phyloP scores from a whole-genome alignment of 257 asterid genomes.

The Buddleja alternifolia region DNA sequence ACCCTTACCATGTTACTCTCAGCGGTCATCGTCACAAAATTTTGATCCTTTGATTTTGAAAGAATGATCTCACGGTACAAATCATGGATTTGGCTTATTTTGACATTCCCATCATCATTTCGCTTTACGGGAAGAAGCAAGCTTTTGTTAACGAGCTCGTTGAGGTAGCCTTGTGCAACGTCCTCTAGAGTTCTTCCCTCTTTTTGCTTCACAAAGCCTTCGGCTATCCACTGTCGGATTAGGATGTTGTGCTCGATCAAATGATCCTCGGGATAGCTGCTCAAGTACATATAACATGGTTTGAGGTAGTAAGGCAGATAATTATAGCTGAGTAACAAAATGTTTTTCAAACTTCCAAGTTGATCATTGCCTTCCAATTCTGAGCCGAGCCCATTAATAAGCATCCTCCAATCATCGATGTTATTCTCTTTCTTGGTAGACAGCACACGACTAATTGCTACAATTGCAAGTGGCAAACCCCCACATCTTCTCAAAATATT shows the following conservation, averaged over 20 bases:
- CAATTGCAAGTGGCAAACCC: conserved; percentile 44
- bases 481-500: conserved; percentile 33
- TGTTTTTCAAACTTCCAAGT: conserved; percentile 34
- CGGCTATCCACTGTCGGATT: conserved; percentile 40
- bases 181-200: conserved; percentile 38
- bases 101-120: conserved; percentile 40
- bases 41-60: conserved; percentile 36
- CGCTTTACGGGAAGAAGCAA: conserved; percentile 32
- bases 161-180: conserved; percentile 48
- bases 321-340: conserved; percentile 38
- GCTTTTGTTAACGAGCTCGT: conserved; percentile 47
- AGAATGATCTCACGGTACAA: conserved; percentile 38
- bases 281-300: conserved; percentile 38
- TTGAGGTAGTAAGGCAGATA: conserved; percentile 46
- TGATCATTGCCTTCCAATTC: conserved; percentile 42
- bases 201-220: conserved; percentile 38
- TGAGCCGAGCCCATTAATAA: conserved; percentile 36
- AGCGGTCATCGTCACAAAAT: conserved; percentile 21
- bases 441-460: conserved; percentile 33
- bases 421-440: conserved; percentile 27
- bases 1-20: conserved; percentile 27
- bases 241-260: conserved; percentile 27
- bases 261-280: conserved; percentile 46
- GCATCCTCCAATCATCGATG: conserved; percentile 37
- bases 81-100: conserved; percentile 38